phyloP scores from a whole-genome alignment of 257 asterid genomes.

The Lavandula angustifolia region DNA sequence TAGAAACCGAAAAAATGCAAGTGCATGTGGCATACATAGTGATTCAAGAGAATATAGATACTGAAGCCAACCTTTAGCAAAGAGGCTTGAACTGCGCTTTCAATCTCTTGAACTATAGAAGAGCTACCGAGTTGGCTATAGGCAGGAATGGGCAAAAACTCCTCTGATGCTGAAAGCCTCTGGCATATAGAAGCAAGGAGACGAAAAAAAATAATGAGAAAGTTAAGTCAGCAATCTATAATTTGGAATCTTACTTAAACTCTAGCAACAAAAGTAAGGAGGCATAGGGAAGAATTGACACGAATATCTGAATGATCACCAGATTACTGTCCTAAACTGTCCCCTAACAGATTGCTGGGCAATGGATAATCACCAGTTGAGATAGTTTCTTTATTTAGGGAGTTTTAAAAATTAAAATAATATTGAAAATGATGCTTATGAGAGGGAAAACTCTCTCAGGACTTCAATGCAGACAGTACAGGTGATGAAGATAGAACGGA shows the following conservation, averaged over 20 bases:
- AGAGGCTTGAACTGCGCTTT: conserved; percentile 59
- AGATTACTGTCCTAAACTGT: no score
- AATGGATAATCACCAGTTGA: neutral
- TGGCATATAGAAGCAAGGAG: conserved; percentile 38
- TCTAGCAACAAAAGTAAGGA: neutral
- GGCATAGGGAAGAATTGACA: no score
- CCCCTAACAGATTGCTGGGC: neutral
- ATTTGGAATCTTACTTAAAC: conserved; percentile 9
- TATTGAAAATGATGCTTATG: neutral
- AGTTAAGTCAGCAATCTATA: neutral
- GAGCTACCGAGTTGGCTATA: conserved; percentile 41
- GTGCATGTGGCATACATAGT: conserved; percentile 8
- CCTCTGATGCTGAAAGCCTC: conserved; percentile 91
- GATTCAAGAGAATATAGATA: conserved; percentile 21
- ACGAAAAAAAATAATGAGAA: conserved; percentile 1
- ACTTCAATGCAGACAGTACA: neutral
- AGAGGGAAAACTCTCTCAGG: neutral
- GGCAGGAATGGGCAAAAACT: conserved; percentile 63
- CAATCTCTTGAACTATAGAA: conserved; percentile 52
- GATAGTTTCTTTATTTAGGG: conserved; percentile 2
- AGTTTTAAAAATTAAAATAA: neutral
- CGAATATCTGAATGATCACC: no score
- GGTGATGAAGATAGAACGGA: conserved; percentile 1
- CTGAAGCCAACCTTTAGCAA: conserved; percentile 65
- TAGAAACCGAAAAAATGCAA: conserved; percentile 22